Conservation (phyloP, 306 rosid genomes). For the Medicago lupulina region DNA sequence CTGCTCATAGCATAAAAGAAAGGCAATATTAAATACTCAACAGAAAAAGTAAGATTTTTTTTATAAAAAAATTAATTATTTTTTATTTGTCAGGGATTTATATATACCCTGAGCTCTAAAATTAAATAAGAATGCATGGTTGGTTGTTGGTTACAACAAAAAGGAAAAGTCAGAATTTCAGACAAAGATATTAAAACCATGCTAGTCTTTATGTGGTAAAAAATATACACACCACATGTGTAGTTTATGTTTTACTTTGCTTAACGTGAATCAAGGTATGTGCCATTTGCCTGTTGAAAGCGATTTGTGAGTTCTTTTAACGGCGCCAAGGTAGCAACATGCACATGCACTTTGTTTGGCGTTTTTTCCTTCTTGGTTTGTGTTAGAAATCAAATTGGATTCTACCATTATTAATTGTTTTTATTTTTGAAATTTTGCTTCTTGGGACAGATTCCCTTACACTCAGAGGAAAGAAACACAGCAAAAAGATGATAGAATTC, state of each 20-base stretch:
- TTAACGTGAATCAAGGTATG: conserved; percentile 36
- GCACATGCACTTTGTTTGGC: conserved; percentile 73
- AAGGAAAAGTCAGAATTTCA: background rate
- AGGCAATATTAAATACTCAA: conserved; percentile 7
- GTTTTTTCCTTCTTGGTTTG: conserved; percentile 22
- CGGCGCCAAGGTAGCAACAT: conserved; percentile 55
- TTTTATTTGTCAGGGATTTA: background rate
- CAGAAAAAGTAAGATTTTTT: background rate
- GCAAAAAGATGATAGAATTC: conserved; percentile 42
- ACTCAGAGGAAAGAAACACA: conserved; percentile 42
- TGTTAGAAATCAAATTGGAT: conserved; percentile 58
- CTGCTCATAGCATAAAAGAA: conserved; percentile 18
- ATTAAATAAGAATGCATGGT: background rate
- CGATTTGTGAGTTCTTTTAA: conserved; percentile 44
- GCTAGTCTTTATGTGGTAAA: conserved; percentile 36
- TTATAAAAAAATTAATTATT: too few species aligned
- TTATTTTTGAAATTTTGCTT: conserved; percentile 38
- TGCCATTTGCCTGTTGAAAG: conserved; percentile 51
- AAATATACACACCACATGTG: conserved; percentile 18
- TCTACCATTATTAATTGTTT: conserved; percentile 23
- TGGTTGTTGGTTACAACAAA: background rate
- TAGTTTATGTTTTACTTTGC: background rate
- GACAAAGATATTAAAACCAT: conserved; percentile 31
- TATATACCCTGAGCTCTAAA: background rate
- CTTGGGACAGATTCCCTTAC: conserved; percentile 39